Evolutionary conservation across 2,329 filamentous ascomycete genomes (phyloP), one percentile per base, ranked within the genome.

Genomic region (Westerdykella sp.): DNA sequence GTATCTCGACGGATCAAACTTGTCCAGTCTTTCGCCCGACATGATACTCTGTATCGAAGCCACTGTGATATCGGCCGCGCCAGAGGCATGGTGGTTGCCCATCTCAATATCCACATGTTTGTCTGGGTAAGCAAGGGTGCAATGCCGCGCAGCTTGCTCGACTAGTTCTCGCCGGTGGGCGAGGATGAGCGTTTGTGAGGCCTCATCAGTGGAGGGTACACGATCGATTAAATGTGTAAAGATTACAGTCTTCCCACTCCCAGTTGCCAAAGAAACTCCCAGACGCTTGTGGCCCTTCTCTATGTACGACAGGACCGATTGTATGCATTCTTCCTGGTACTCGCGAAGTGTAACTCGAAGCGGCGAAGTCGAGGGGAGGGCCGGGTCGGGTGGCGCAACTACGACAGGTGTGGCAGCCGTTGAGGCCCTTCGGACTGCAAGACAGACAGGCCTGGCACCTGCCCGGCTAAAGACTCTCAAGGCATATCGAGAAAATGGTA

Each of bases 161-260:
- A 97, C 89, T 2, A 98, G 79, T 69, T 98, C 93, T 39, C 87
- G 82, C 22, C 93, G 83, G 67, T 98, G 93, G 13, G 89, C 93
- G 35, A 98, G 74, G 50, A 98, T 94, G 45, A 98, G 76, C 0
- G 91, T 95, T 62, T 88, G 87, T 1, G 79, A 79, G 16, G 83
- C 84, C 47, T 70, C 62, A 23, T 75, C 63, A 40, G 73, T 71
- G 10, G 72, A 73, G 5, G 82, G 68, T 40, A 97, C 74, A 45
- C 86, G 84, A 57, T 87, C 81, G 49, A 98, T 95, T 37, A 98
- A 77, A 63, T 95, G 89, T 11, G 91, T 97, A 70, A 98, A 98
- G 56, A 98, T 90, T 61, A 98, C 87, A 6, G 89, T 96, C 66
- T 96, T 96, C 5, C 89, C 89, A 49, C 85, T 82, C 1, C 90